These are phyloP conservation scores for Musa troglodytarum DNA, from an alignment of 176 grass and related monocot species.

Conservation along the genomic window DNA sequence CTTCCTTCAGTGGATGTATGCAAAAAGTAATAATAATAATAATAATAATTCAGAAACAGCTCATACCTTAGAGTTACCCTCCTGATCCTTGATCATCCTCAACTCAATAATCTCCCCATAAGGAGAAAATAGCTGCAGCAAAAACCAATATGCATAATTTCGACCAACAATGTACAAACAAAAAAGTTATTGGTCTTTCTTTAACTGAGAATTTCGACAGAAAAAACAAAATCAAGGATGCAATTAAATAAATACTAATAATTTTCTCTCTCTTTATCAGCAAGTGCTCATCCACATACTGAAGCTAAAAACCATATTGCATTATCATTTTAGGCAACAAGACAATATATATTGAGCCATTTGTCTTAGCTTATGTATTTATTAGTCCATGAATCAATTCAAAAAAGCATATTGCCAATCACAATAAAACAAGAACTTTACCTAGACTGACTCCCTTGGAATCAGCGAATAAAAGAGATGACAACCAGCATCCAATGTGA, in stretches of 20 bases:
- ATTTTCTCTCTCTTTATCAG: not conserved
- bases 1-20: slow-evolving; percentile 2
- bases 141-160: slow-evolving; percentile 15
- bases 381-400: not conserved
- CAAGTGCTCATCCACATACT: not conserved
- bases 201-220: not conserved
- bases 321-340: not conserved
- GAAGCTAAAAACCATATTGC: not conserved
- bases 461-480: not conserved
- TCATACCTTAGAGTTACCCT: slow-evolving; percentile 56
- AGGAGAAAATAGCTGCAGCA: slow-evolving; percentile 65
- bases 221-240: not conserved
- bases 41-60: slow-evolving; percentile 14
- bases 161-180: not conserved
- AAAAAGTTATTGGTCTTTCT: not conserved
- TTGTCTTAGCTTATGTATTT: not conserved
- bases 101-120: slow-evolving; percentile 56
- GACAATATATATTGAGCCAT: not conserved
- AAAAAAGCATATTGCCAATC: too few species aligned
- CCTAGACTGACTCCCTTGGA: not conserved
- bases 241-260: not conserved
- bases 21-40: not conserved
- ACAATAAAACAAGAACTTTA: not conserved
- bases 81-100: slow-evolving; percentile 60
- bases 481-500: not conserved